Percentiles rank a stretch among this genome's conserved stretches.
These are phyloP conservation scores for Pythium aristosporum DNA, from an alignment of 352 stramenopile species.

Conservation along the genomic window DNA sequence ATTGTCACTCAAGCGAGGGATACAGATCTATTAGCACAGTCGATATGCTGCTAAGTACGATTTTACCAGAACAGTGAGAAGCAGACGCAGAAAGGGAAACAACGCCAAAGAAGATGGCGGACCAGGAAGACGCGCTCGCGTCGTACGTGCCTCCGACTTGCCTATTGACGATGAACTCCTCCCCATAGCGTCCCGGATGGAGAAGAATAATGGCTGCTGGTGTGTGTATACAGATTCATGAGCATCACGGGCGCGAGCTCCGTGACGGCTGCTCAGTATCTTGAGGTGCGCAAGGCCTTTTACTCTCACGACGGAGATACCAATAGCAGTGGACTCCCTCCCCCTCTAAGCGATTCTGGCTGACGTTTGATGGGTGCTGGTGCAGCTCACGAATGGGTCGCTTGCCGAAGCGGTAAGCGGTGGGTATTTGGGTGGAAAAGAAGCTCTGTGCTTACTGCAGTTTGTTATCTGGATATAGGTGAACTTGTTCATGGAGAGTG, in stretches of 20 bases:
- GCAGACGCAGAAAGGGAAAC: not conserved
- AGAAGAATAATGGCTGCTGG: not conserved
- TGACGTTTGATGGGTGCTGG: not conserved
- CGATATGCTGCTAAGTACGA: slow-evolving; percentile 10
- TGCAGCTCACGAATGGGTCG: slow-evolving; percentile 73
- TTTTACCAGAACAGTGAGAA: not conserved
- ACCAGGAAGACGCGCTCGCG: slow-evolving; percentile 41
- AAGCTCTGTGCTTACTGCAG: not conserved
- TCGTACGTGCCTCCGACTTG: slow-evolving; percentile 31
- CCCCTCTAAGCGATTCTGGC: not conserved
- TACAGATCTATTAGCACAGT: not conserved
- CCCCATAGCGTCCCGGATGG: not conserved
- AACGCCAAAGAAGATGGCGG: slow-evolving; percentile 17
- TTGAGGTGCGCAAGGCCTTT: slow-evolving; percentile 42
- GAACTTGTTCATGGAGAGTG: slow-evolving; percentile 86
- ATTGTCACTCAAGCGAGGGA: too few relatives aligned
- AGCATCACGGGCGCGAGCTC: slow-evolving; percentile 77
- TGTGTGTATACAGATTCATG: slow-evolving; percentile 67
- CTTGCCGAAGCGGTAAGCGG: slow-evolving; percentile 62
- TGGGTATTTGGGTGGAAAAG: not conserved
- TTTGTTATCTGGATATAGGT: slow-evolving; percentile 36
- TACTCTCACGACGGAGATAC: too few relatives aligned
- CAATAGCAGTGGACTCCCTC: too few relatives aligned
- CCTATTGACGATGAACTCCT: not conserved
- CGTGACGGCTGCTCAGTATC: slow-evolving; percentile 62